These are phyloP conservation scores for Pezicula carpinea DNA, from an alignment of 2,329 filamentous ascomycete species.

Conservation along the genomic window DNA sequence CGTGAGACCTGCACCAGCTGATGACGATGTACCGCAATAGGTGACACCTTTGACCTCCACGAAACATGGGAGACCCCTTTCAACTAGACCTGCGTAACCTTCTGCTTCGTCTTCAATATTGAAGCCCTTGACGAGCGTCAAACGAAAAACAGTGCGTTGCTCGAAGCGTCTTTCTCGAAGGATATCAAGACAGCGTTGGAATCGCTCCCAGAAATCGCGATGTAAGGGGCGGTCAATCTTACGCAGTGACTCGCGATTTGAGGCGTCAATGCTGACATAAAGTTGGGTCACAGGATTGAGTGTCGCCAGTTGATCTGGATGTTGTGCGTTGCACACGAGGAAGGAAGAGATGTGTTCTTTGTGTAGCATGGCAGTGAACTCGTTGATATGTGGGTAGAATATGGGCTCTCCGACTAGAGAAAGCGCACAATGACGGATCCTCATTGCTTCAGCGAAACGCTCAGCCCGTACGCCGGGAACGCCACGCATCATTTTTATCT, in stretches of 20 bases:
- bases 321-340: conserved; percentile 94
- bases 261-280: conserved; percentile 94
- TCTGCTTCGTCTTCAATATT: conserved; percentile 91
- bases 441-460: conserved; percentile 87
- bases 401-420: conserved; percentile 96
- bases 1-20: conserved; percentile 78
- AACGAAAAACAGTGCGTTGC: conserved; percentile 88
- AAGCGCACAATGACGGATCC: conserved; percentile 87
- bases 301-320: conserved; percentile 81
- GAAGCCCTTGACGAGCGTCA: conserved; percentile 96
- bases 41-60: conserved; percentile 96
- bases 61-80: conserved; percentile 82
- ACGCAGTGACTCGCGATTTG: conserved; percentile 79
- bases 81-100: conserved; percentile 86
- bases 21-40: conserved; percentile 88
- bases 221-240: conserved; percentile 90
- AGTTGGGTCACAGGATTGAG: conserved; percentile 87
- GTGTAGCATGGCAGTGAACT: conserved; percentile 81
- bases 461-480: conserved; percentile 90
- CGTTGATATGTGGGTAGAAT: conserved; percentile 97
- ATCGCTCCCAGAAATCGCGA: conserved; percentile 96
- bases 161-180: conserved; percentile 75
- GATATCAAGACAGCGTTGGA: conserved; percentile 86
- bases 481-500: conserved; percentile 95
- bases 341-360: conserved; percentile 85